These are phyloP conservation scores for Eucalyptus viminalis DNA, from an alignment of 345 rosid species.

Conservation along the genomic window DNA sequence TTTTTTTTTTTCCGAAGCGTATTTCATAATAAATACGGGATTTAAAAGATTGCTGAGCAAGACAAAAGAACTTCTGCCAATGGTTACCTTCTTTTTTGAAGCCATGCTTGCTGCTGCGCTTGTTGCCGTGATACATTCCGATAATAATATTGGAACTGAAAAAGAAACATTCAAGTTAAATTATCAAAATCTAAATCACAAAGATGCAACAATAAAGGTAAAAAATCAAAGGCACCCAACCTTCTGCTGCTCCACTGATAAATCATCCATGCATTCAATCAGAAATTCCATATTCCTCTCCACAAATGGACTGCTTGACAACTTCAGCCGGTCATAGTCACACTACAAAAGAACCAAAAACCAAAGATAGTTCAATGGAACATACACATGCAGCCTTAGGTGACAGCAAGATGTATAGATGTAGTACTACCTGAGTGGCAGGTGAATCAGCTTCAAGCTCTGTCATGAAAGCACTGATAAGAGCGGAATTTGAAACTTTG, in stretches of 20 bases:
- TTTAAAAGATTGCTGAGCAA: background rate
- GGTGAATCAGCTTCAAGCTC: constrained; percentile 86
- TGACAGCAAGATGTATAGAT: background rate
- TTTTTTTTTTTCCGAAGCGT: background rate
- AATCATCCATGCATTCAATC: constrained; percentile 97
- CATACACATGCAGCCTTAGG: background rate
- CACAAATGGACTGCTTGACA: constrained; percentile 71
- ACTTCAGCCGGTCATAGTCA: constrained; percentile 84
- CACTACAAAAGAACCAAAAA: constrained; percentile 28
- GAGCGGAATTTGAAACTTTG: constrained; percentile 97
- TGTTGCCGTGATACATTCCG: constrained; percentile 88
- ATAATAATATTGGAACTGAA: constrained; percentile 85
- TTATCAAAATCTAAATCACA: background rate
- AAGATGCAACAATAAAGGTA: background rate
- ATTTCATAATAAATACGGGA: background rate
- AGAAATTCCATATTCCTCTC: constrained; percentile 93
- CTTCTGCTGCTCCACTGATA: constrained; percentile 90
- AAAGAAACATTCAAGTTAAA: background rate
- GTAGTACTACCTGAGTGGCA: constrained; percentile 57
- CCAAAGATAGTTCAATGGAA: background rate
- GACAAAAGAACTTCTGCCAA: background rate
- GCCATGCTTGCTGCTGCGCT: constrained; percentile 97
- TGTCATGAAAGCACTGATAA: constrained; percentile 96
- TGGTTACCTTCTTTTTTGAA: constrained; percentile 87
- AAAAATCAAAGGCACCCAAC: constrained; percentile 14